These are phyloP conservation scores for Fusarium newnesense DNA, from an alignment of 2,329 filamentous ascomycete species.

Conservation along the genomic window DNA sequence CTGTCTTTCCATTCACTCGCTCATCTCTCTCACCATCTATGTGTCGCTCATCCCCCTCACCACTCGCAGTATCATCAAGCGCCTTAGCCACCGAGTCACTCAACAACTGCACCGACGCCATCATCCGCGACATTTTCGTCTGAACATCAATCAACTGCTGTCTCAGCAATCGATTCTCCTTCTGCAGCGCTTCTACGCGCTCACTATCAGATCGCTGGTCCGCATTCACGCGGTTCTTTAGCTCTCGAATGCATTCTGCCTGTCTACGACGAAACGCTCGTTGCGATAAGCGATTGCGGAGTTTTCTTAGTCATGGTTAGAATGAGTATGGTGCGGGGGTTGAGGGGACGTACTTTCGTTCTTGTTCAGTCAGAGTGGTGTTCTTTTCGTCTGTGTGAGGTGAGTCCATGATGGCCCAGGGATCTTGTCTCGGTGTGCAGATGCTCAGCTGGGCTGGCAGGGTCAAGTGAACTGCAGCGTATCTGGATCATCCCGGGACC, in stretches of 20 bases:
- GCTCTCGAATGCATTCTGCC: conserved; percentile 44
- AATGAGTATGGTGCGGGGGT: not conserved
- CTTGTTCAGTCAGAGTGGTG: conserved; percentile 5
- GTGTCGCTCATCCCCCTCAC: not conserved
- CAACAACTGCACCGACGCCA: conserved; percentile 41
- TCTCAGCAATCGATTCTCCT: conserved; percentile 43
- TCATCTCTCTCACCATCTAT: not conserved
- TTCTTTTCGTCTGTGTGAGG: conserved; percentile 1
- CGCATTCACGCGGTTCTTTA: conserved; percentile 37
- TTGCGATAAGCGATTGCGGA: conserved; percentile 48
- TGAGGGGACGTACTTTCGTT: conserved; percentile 4
- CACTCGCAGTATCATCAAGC: conserved; percentile 30
- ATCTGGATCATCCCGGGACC: not conserved
- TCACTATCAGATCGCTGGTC: conserved; percentile 40
- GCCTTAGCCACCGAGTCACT: conserved; percentile 40
- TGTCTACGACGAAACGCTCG: conserved; percentile 47
- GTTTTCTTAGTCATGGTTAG: conserved; percentile 29
- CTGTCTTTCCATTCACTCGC: rapidly evolving
- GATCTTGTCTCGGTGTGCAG: not conserved
- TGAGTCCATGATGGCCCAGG: conserved; percentile 7
- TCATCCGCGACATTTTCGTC: conserved; percentile 38
- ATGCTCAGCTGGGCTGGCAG: not conserved
- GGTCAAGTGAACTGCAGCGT: not conserved
- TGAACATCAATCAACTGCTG: conserved; percentile 46
- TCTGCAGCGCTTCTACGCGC: conserved; percentile 37